phyloP scores from a whole-genome alignment of 2,329 filamentous ascomycete species.

The Stenocarpella maydis region DNA sequence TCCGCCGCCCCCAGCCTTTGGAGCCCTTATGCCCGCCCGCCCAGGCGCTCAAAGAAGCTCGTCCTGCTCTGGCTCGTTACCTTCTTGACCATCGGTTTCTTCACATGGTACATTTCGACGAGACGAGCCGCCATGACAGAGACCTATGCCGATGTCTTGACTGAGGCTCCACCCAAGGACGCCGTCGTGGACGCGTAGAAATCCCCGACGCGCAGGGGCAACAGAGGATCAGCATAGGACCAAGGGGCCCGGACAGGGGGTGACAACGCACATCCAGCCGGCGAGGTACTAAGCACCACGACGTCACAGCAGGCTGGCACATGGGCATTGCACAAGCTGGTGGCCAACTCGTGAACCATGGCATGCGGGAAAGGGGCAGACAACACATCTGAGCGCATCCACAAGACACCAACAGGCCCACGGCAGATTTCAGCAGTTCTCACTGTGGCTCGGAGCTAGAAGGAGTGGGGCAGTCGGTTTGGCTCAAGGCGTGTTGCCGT shows the following conservation, averaged over 20 bases:
- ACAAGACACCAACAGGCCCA: neutral
- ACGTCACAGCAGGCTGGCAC: neutral
- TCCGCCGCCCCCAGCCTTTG: conserved; percentile 21
- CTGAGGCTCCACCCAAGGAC: conserved; percentile 20
- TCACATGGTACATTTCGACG: conserved; percentile 32
- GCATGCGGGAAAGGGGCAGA: neutral
- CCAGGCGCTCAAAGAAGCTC: conserved; percentile 33
- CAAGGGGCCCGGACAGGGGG: too few relatives aligned
- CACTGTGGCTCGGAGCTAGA: neutral
- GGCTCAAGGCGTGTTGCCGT: neutral
- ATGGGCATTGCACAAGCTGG: neutral
- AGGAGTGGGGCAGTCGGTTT: neutral
- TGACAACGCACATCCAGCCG: neutral
- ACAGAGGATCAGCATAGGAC: neutral
- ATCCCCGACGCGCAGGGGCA: neutral
- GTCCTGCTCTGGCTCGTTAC: conserved; percentile 30
- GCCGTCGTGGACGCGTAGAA: conserved; percentile 16
- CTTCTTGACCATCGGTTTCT: conserved; percentile 27
- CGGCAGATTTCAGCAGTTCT: neutral
- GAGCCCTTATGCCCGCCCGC: conserved; percentile 34
- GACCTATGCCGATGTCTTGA: conserved; percentile 31
- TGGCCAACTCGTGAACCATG: neutral
- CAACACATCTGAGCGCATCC: neutral
- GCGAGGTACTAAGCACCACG: neutral
- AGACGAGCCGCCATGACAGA: conserved; percentile 4